These are phyloP conservation scores for Ilyonectria robusta DNA, from an alignment of 2,329 filamentous ascomycete genomes.

Conservation along the genomic window DNA sequence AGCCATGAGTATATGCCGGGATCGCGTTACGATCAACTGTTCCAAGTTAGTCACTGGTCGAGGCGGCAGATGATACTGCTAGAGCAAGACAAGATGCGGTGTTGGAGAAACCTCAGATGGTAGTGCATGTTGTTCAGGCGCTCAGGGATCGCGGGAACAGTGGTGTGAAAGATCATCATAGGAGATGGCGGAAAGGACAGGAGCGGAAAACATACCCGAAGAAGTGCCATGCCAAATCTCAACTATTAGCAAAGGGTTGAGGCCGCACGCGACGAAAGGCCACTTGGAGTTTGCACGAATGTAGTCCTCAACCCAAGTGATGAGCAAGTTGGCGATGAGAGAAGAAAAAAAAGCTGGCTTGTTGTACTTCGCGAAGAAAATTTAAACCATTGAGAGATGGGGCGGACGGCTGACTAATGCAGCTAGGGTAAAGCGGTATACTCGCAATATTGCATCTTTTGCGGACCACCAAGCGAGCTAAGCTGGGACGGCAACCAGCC, in stretches of 20 bases:
- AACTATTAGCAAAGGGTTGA: neutral
- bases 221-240: constrained; percentile 10
- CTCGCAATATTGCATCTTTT: constrained; percentile 25
- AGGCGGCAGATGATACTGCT: neutral
- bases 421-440: constrained; percentile 20
- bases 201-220: constrained; percentile 42
- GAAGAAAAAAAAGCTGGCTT: constrained; percentile 8
- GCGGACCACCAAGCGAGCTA: neutral
- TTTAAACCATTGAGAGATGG: constrained; percentile 38
- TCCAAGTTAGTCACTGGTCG: constrained; percentile 9
- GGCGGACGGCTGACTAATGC: constrained; percentile 40
- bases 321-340: constrained; percentile 32
- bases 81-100: neutral
- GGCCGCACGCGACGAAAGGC: neutral
- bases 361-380: constrained; percentile 34
- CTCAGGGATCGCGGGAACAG: constrained; percentile 75
- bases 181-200: constrained; percentile 29
- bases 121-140: constrained; percentile 81
- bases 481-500: neutral
- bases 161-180: constrained; percentile 71
- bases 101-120: constrained; percentile 70
- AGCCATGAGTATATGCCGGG: neutral
- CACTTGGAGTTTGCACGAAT: constrained; percentile 4
- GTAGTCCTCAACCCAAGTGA: neutral
- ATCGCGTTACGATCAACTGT: neutral